Base-by-base conservation (phyloP, 2,329 filamentous ascomycete genomes). In the Epichloe scottii region DNA sequence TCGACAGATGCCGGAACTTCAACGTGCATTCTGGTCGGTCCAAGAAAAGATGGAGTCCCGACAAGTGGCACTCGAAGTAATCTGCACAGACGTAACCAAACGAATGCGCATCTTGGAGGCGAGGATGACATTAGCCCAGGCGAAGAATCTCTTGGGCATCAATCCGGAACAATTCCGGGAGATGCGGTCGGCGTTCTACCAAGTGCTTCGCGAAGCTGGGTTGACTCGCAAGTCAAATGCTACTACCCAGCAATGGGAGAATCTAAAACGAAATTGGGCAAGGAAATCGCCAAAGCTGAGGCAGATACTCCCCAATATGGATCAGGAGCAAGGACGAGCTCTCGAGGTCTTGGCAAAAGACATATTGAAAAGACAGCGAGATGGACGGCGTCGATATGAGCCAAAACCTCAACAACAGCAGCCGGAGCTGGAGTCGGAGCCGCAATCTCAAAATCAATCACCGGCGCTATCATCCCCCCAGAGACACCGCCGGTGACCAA, bases 11-110 rank as follows among this genome's bases (percentile, higher is more conserved):
- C 68, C 74, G 14, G 81, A 86, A 57, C 70, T 94, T 15, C 77
- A 82, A 54, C 67, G 69, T 3, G 71, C 81, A 26, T 80, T 89
- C 60, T 80, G 76, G 68, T 46, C 73, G 6, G 74, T 79, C 42
- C 74, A 77, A 26, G 74, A 76, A 3, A 72, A 81, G 21, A 65
- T 77, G 15, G 81, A 85, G 42, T 71, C 74, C 41, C 86, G 83
- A 62, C 75, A 75, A 38, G 71, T 88, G 44, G 85, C 87, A 0
- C 70, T 94, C 5, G 87, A 94, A 62, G 78, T 89, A 44, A 82
- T 94, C 23, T 89, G 85, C 61, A 84, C 80, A 30, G 87, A 91
- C 66, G 85, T 91, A 33, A 90, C 86, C 1, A 93, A 93, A 67
- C 75, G 85, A 19, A 82, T 90, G 72, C 79, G 87, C 17, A 59